Percentiles rank a stretch among this genome's conserved stretches.
Conservation (phyloP, 176 grass and related monocot species). For the Poa pratensis region DNA sequence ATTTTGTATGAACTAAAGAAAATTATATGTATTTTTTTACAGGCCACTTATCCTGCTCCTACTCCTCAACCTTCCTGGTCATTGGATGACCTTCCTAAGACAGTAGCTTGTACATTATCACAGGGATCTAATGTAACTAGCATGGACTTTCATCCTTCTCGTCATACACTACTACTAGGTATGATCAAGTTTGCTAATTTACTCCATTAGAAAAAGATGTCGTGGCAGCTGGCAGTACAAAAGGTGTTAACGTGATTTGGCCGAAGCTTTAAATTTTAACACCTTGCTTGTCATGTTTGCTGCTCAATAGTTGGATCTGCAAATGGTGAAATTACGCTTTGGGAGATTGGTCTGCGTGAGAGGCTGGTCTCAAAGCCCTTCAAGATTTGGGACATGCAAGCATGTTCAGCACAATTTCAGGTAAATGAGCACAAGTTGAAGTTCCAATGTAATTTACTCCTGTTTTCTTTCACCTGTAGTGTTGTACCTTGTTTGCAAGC, state of each 20-base stretch:
- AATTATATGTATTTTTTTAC: slow-evolving; percentile 39
- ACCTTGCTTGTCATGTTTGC: slow-evolving; percentile 25
- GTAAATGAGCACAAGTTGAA: slow-evolving; percentile 34
- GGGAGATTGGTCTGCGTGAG: slow-evolving; percentile 83
- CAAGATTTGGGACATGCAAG: slow-evolving; percentile 72
- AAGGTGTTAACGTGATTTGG: slow-evolving; percentile 18
- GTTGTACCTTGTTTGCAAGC: slow-evolving; percentile 34
- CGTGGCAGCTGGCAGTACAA: background rate
- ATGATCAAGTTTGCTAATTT: slow-evolving; percentile 30
- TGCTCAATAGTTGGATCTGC: slow-evolving; percentile 68
- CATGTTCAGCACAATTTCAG: slow-evolving; percentile 70
- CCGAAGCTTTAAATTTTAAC: slow-evolving; percentile 16
- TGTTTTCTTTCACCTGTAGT: slow-evolving; percentile 41
- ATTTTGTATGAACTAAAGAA: slow-evolving; percentile 40
- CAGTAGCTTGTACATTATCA: slow-evolving; percentile 70
- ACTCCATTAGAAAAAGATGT: slow-evolving; percentile 8
- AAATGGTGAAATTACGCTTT: slow-evolving; percentile 92
- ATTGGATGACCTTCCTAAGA: slow-evolving; percentile 85
- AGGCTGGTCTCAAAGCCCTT: slow-evolving; percentile 80
- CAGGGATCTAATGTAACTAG: slow-evolving; percentile 87
- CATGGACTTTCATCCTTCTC: slow-evolving; percentile 97
- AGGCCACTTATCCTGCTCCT: slow-evolving; percentile 82
- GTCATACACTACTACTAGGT: slow-evolving; percentile 90
- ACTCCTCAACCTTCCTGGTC: slow-evolving; percentile 77
- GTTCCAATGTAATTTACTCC: slow-evolving; percentile 38